Base-by-base conservation (phyloP, 495 filamentous ascomycete species). In the Aspergillus campestris region DNA sequence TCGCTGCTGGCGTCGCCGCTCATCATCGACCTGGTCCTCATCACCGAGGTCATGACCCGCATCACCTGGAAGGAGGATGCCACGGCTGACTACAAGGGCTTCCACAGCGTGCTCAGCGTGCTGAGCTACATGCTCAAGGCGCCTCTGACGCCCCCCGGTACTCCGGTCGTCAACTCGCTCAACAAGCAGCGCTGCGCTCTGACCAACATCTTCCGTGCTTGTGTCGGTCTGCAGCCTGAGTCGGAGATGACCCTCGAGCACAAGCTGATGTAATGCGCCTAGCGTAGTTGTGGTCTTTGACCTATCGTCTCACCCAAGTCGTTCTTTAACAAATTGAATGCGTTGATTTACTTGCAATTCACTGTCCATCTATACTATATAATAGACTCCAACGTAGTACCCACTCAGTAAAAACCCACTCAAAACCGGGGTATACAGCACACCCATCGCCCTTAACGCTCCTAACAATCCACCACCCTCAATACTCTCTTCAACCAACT, bases 101-200 rank as follows among this genome's bases (percentile, higher is more conserved):
- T 98, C 80, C 94, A 98, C 74, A 89, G 83, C 66, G 94, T 99
- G 28, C 86, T 99, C 32, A 95, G 89, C 74, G 81, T 99, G 42
- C 82, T 99, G 53, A 94, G 87, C 77, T 99, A 95, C 77, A 98
- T 99, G 92, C 81, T 99, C 56, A 99, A 98, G 83, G 92, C 92
- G 45, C 92, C 92, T 18, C 74, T 96, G 64, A 96, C 91, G 42
- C 92, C 92, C 8, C 85, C 94, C 3, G 94, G 92, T 41, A 95
- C 92, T 15, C 92, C 92, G 9, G 94, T 99, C 40, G 79, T 99
- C 69, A 99, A 99, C 62, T 80, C 92, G 34, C 78, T 99, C 49
- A 86, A 84, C 60, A 99, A 99, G 82, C 92, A 99, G 77, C 87
- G 92, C 50, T 83, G 77, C 51, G 90, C 91, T 15, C 67, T 99